phyloP scores from a whole-genome alignment of 2,329 filamentous ascomycete species.

The Cladophialophora exuberans region DNA sequence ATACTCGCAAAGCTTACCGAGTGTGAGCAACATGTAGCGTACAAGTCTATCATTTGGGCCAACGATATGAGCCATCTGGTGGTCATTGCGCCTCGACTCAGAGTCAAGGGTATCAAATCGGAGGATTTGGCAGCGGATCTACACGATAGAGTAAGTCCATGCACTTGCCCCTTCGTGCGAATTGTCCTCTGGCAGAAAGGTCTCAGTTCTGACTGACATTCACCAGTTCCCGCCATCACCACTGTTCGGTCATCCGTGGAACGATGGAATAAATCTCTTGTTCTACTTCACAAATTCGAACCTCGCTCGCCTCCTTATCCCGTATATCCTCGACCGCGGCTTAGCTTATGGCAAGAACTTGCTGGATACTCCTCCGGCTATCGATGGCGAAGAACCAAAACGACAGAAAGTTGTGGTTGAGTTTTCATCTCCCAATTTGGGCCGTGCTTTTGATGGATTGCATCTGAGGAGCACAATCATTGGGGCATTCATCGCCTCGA shows the following conservation, averaged over 20 bases:
- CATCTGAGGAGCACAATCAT: constrained; percentile 78
- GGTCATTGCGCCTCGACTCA: constrained; percentile 76
- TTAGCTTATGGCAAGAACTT: constrained; percentile 67
- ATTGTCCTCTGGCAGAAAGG: background rate
- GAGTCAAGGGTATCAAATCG: constrained; percentile 72
- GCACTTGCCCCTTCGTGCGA: background rate
- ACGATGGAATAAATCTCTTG: constrained; percentile 70
- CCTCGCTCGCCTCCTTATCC: constrained; percentile 68
- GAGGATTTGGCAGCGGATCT: constrained; percentile 61
- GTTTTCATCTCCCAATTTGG: constrained; percentile 84
- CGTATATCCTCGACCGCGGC: constrained; percentile 67
- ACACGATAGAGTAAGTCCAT: constrained; percentile 15
- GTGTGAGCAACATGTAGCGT: constrained; percentile 71
- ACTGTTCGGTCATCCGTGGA: constrained; percentile 70
- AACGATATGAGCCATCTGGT: constrained; percentile 82
- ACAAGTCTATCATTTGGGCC: constrained; percentile 77
- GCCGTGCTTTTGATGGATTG: constrained; percentile 77
- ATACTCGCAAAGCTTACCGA: constrained; percentile 70
- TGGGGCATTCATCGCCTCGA: constrained; percentile 70
- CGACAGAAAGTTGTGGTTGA: constrained; percentile 74
- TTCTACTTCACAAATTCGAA: constrained; percentile 79
- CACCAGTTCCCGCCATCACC: constrained; percentile 70
- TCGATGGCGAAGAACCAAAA: constrained; percentile 59
- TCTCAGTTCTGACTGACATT: background rate
- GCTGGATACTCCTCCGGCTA: constrained; percentile 63